Percentiles rank a stretch among this genome's conserved stretches.
These are phyloP conservation scores for Coemansia sp. DNA, from an alignment of 192 early-diverging fungal species.

Conservation along the genomic window DNA sequence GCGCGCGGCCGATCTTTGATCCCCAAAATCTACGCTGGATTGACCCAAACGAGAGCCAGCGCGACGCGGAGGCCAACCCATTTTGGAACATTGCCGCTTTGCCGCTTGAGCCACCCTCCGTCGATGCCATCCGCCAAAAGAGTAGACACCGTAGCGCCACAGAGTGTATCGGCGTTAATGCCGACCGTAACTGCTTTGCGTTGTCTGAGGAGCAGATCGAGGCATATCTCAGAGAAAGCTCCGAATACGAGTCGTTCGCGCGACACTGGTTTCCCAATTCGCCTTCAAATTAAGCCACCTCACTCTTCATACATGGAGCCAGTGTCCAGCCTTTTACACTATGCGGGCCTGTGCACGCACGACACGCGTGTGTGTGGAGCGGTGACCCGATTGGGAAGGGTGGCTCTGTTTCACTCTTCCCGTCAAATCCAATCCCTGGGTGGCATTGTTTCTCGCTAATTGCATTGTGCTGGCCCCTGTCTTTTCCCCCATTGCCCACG, in stretches of 20 bases:
- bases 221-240: conserved; percentile 39
- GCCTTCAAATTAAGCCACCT: conserved; percentile 5
- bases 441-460: background rate
- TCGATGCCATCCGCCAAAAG: conserved; percentile 19
- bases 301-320: background rate
- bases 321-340: background rate
- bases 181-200: conserved; percentile 32
- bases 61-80: conserved; percentile 21
- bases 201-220: conserved; percentile 48
- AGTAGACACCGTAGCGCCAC: conserved; percentile 30
- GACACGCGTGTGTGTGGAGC: background rate
- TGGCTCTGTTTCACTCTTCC: background rate
- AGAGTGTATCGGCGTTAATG: conserved; percentile 29
- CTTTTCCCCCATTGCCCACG: background rate
- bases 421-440: background rate
- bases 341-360: background rate
- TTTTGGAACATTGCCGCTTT: conserved; percentile 50
- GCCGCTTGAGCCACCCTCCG: conserved; percentile 33
- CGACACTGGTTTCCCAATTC: conserved; percentile 49
- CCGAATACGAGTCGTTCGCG: conserved; percentile 48
- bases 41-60: conserved; percentile 31
- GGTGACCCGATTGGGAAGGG: background rate
- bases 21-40: conserved; percentile 52
- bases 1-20: conserved; percentile 44
- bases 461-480: background rate